These are phyloP conservation scores for Parietaria judaica DNA, from an alignment of 306 rosid species.

Conservation along the genomic window DNA sequence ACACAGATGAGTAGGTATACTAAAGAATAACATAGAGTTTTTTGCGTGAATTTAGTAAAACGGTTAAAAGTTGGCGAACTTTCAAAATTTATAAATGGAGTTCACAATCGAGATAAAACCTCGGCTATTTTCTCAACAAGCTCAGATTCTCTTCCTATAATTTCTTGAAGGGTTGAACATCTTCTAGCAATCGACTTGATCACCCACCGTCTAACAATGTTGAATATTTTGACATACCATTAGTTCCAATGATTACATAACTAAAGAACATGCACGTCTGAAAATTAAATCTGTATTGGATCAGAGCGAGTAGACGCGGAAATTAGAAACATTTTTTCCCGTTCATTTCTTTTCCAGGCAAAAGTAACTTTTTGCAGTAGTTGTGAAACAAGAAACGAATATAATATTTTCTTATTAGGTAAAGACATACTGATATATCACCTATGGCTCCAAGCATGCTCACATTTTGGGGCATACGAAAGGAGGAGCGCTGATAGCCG, in stretches of 20 bases:
- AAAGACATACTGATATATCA: conserved; percentile 19
- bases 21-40: no score
- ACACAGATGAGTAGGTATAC: no score
- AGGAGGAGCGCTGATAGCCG: conserved; percentile 63
- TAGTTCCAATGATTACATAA: not conserved
- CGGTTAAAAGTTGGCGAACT: no score
- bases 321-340: not conserved
- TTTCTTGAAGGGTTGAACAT: conserved; percentile 50
- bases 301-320: not conserved
- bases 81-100: conserved; percentile 15
- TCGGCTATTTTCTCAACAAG: conserved; percentile 91
- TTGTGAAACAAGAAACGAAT: not conserved
- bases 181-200: conserved; percentile 65
- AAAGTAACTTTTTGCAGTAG: not conserved
- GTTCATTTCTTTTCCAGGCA: not conserved
- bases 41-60: no score
- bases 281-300: not conserved
- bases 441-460: conserved; percentile 91
- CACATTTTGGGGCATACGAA: conserved; percentile 72
- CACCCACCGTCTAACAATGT: conserved; percentile 78
- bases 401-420: not conserved
- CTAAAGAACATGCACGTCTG: no score
- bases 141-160: conserved; percentile 79
- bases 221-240: conserved; percentile 22
- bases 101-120: conserved; percentile 53